These are phyloP conservation scores for Penicillium atrosanguineum DNA, from an alignment of 495 filamentous ascomycete species.

Conservation along the genomic window DNA sequence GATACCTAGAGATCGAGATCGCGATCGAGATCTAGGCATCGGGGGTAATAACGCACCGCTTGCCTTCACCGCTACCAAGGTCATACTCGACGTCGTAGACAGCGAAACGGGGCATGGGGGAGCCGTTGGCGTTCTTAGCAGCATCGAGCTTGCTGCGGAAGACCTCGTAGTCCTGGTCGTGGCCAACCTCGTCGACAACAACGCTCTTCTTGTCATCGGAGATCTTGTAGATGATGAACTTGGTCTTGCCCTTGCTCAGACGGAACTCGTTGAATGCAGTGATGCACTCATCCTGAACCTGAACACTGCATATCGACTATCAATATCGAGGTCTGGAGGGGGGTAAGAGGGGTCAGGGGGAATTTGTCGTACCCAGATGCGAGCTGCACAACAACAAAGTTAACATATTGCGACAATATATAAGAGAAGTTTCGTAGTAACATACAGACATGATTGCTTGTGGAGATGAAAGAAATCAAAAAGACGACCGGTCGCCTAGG, in stretches of 20 bases:
- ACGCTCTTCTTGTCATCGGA: slow-evolving; percentile 89
- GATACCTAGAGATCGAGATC: neutral
- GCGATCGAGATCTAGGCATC: neutral
- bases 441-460: slow-evolving; percentile 42
- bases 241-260: slow-evolving; percentile 73
- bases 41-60: slow-evolving; percentile 55
- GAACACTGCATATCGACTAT: slow-evolving; percentile 57
- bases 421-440: slow-evolving; percentile 8
- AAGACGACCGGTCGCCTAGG: slow-evolving; percentile 30
- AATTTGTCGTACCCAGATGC: slow-evolving; percentile 41
- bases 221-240: slow-evolving; percentile 98
- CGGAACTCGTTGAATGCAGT: slow-evolving; percentile 85
- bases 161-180: slow-evolving; percentile 63
- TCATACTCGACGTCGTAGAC: slow-evolving; percentile 92
- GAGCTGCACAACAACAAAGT: slow-evolving; percentile 32
- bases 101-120: slow-evolving; percentile 74
- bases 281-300: slow-evolving; percentile 77
- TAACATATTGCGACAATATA: slow-evolving; percentile 8
- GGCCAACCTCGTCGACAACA: slow-evolving; percentile 72
- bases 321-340: slow-evolving; percentile 14
- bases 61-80: slow-evolving; percentile 74
- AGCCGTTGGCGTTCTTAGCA: slow-evolving; percentile 66
- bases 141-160: slow-evolving; percentile 79
- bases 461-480: slow-evolving; percentile 22
- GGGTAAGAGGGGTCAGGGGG: slow-evolving; percentile 6